These are phyloP conservation scores for Lumnitzera littorea DNA, from an alignment of 345 rosid genomes.

Conservation along the genomic window DNA sequence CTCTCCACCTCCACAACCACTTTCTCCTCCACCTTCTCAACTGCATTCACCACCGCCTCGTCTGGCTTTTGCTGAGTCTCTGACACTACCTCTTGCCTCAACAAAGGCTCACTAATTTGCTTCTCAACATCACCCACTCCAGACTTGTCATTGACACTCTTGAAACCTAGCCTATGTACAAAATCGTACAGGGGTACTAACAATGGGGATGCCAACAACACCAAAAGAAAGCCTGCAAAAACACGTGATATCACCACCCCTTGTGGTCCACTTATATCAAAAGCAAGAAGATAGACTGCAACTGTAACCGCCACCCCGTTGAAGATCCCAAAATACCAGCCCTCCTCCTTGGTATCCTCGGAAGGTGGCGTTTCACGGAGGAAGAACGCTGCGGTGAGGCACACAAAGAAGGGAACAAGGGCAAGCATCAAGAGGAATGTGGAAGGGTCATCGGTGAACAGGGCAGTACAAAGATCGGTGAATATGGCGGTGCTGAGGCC, in stretches of 20 bases:
- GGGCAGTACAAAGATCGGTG: constrained; percentile 75
- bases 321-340: constrained; percentile 51
- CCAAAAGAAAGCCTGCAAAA: constrained; percentile 43
- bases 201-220: constrained; percentile 62
- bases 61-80: constrained; percentile 13
- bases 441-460: constrained; percentile 59
- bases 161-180: constrained; percentile 11
- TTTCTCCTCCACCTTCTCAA: not conserved
- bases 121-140: constrained; percentile 8
- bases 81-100: constrained; percentile 19
- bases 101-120: constrained; percentile 45
- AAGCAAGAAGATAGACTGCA: constrained; percentile 62
- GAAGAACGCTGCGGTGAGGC: constrained; percentile 73
- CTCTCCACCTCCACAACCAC: constrained; percentile 12
- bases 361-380: constrained; percentile 77
- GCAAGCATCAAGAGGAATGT: constrained; percentile 63
- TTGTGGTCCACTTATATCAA: constrained; percentile 45
- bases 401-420: constrained; percentile 62
- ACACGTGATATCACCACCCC: constrained; percentile 26
- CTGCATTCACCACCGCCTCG: constrained; percentile 1
- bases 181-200: constrained; percentile 48
- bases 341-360: constrained; percentile 56
- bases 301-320: constrained; percentile 64
- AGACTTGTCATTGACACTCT: not conserved
- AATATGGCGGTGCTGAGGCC: constrained; percentile 92